Percentiles rank a stretch among this genome's conserved stretches.
phyloP scores from a whole-genome alignment of 345 rosid species.

The Rubroshorea leprosula region DNA sequence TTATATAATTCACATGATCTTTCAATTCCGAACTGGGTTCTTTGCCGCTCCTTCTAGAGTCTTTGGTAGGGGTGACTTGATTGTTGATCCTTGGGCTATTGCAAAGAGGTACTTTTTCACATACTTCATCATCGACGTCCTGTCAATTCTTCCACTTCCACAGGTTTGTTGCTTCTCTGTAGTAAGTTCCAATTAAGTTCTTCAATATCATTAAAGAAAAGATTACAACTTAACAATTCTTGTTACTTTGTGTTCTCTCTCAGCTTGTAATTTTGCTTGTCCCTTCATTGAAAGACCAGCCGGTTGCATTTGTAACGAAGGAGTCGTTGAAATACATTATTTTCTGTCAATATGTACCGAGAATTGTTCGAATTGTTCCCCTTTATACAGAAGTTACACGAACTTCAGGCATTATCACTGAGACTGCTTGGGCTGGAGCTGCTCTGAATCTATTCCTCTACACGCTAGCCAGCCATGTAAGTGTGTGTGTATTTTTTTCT shows the following conservation, averaged over 20 bases:
- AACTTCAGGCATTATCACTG: constrained; percentile 63
- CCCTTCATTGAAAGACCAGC: constrained; percentile 26
- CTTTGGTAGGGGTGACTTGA: too few species aligned
- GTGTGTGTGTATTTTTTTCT: constrained; percentile 15
- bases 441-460: constrained; percentile 73
- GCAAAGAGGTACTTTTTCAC: constrained; percentile 45
- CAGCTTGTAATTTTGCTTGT: constrained; percentile 44
- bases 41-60: constrained; percentile 73
- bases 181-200: not conserved
- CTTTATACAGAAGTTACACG: constrained; percentile 48
- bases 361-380: constrained; percentile 51
- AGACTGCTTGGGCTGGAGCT: constrained; percentile 90
- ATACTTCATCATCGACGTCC: constrained; percentile 50
- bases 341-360: constrained; percentile 48
- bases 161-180: constrained; percentile 41
- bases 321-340: constrained; percentile 37
- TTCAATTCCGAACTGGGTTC: constrained; percentile 74
- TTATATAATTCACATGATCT: constrained; percentile 51
- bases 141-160: constrained; percentile 74
- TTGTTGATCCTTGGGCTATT: constrained; percentile 31
- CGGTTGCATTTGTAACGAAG: constrained; percentile 45
- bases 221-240: not conserved
- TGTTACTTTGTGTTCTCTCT: constrained; percentile 8
- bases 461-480: constrained; percentile 89
- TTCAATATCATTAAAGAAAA: not conserved